Base-by-base conservation (phyloP, 2,329 filamentous ascomycete species). In the Microascus cirrosus region DNA sequence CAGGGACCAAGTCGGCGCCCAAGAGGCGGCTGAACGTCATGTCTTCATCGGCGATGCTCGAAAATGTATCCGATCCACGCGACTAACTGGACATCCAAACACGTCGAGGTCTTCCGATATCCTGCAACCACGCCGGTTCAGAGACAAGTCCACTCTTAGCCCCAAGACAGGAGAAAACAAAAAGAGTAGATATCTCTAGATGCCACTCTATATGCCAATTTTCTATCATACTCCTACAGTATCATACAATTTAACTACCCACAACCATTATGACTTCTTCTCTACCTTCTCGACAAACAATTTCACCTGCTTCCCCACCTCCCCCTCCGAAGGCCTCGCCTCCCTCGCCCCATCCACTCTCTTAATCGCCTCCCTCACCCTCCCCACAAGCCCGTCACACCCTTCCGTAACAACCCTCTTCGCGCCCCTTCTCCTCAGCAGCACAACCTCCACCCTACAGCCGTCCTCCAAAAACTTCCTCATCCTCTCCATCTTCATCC, bases 391-490 rank as follows among this genome's bases (percentile, higher is more conserved):
- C 25, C 70, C 77, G 60, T 79, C 68, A 22, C 82, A 83, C 70
- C 92, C 85, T 25, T 84, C 81, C 42, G 66, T 65, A 1, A 76
- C 83, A 0, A 87, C 83, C 59, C 76, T 76, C 61, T 79, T 76
- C 62, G n/a, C 45, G 64, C 78, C 81, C 77, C 86, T 92, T 68
- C 81, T 81, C 59, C 68, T 69, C n/a, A 83, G 82, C 54, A 83
- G 82, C 54, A 86, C 65, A 12, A 96, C 67, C 68, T 94, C 86
- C 22, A 96, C 90, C 67, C 79, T 84, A 68, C 81, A 79, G 1
- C 91, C 91, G 69, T 90, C 89, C 10, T 69, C 74, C 67, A 96
- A 67, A 67, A 96, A 96, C 57, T 74, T 77, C 61, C 72, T 72
- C 65, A 93, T 69, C 72, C 84, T 82, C 65, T 80, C 80, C 69